A percentile compares a stretch with the other conserved stretches of the same genome.
Conservation (phyloP, 441 rosid species). For the Croton laevigatus region DNA sequence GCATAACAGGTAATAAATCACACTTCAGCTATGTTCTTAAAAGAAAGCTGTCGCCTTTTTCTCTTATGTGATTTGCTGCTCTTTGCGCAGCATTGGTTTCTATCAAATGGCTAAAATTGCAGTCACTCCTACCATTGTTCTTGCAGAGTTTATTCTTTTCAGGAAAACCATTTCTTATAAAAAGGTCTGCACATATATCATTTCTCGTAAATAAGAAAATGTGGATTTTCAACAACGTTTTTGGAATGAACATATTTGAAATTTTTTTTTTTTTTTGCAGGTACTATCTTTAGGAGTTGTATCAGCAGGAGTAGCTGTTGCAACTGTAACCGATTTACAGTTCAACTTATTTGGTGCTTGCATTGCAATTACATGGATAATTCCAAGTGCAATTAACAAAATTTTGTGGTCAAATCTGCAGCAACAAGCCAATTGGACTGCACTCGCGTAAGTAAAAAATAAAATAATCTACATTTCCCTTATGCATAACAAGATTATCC, state of each 20-base stretch:
- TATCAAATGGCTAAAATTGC: conserved; percentile 99
- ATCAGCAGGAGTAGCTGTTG: conserved; percentile 85
- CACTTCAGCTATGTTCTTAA: background rate
- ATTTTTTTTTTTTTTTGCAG: conserved; percentile 29
- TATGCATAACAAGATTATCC: background rate
- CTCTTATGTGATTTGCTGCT: conserved; percentile 19
- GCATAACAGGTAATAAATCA: conserved; percentile 59
- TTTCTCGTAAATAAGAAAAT: background rate
- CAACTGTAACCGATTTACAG: conserved; percentile 84
- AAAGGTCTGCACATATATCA: conserved; percentile 40
- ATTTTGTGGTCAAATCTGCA: conserved; percentile 94
- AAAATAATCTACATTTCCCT: background rate
- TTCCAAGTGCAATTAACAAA: conserved; percentile 88
- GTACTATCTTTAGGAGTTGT: conserved; percentile 65
- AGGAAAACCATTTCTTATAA: conserved; percentile 57
- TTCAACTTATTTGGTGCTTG: conserved; percentile 77
- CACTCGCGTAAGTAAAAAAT: conserved; percentile 57
- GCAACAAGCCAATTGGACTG: conserved; percentile 89
- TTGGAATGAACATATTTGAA: no score
- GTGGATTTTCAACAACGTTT: no score
- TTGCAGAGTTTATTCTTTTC: conserved; percentile 71
- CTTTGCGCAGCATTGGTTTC: conserved; percentile 71
- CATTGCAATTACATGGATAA: conserved; percentile 77
- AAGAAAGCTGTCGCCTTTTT: background rate
- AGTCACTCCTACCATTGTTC: conserved; percentile 89